Percentiles rank a stretch among this genome's conserved stretches.
Evolutionary conservation across 345 rosid species (phyloP).

Genomic region (Salix koriyanagi): DNA sequence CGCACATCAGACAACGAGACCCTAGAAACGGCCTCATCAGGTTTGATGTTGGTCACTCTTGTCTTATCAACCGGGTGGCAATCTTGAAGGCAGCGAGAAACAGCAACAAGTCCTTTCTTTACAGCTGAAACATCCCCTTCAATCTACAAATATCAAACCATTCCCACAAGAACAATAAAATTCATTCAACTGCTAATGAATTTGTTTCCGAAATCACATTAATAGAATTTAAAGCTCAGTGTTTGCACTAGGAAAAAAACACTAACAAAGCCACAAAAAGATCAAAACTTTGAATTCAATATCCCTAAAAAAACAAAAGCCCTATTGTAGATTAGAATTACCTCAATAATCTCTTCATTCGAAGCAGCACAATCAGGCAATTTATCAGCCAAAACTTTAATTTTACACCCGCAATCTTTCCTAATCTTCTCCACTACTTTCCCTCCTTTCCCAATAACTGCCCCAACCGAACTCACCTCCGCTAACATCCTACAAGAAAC

Average conservation of each 20-base stretch:
- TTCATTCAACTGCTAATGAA: neutral
- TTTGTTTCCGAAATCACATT: neutral
- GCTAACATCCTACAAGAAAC: slow-evolving; percentile 51
- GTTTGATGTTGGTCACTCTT: slow-evolving; percentile 28
- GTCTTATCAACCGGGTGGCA: slow-evolving; percentile 6
- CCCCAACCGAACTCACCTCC: slow-evolving; percentile 33
- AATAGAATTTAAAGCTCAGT: too few relatives aligned
- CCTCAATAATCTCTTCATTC: slow-evolving; percentile 83
- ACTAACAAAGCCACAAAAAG: neutral
- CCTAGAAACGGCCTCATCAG: neutral
- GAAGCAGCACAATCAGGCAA: slow-evolving; percentile 63
- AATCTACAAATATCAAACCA: too few relatives aligned
- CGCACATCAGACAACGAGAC: too few relatives aligned
- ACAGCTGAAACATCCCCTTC: slow-evolving; percentile 50
- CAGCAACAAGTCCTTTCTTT: slow-evolving; percentile 53
- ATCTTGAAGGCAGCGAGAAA: slow-evolving; percentile 53
- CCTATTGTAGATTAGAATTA: slow-evolving; percentile 13
- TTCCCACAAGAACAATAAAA: neutral
- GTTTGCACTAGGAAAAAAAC: neutral
- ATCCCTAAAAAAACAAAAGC: neutral
- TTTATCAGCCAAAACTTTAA: slow-evolving; percentile 59
- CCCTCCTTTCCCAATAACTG: slow-evolving; percentile 46
- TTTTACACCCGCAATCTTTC: slow-evolving; percentile 44
- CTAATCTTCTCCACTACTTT: slow-evolving; percentile 49
- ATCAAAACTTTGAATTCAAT: too few relatives aligned